Percentiles rank a stretch among this genome's conserved stretches.
phyloP scores from a whole-genome alignment of 805 yeast genomes.

The Saccharomycopsis sp. region DNA sequence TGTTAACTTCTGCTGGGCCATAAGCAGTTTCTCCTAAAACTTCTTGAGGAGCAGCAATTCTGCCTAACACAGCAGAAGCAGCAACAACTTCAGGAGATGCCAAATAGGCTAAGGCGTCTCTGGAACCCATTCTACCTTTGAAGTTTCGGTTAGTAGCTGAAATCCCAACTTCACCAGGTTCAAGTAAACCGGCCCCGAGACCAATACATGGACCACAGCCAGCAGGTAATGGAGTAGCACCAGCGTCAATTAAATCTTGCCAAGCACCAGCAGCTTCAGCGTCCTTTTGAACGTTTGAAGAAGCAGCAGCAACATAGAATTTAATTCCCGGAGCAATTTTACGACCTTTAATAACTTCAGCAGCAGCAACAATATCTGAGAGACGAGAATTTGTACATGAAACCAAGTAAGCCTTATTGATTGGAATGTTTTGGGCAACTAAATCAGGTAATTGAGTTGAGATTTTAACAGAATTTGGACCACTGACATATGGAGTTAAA shows the following conservation, averaged over 20 bases:
- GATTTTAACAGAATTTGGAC: conserved; percentile 95
- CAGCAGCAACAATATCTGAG: conserved; percentile 91
- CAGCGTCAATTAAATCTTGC: conserved; percentile 83
- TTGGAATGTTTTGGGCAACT: conserved; percentile 62
- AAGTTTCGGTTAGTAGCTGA: conserved; percentile 98
- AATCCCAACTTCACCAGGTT: conserved; percentile 96
- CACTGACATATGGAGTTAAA: conserved; percentile 83
- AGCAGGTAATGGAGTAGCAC: conserved; percentile 91
- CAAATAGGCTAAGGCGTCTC: conserved; percentile 90
- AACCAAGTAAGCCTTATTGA: conserved; percentile 94
- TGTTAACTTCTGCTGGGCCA: conserved; percentile 20
- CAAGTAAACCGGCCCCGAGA: conserved; percentile 84
- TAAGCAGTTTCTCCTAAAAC: conserved; percentile 45
- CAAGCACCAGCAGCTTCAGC: conserved; percentile 92
- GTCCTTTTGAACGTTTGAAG: conserved; percentile 84
- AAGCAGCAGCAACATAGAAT: conserved; percentile 96
- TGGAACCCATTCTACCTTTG: conserved; percentile 98
- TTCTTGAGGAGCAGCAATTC: conserved; percentile 89
- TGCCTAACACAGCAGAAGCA: conserved; percentile 94
- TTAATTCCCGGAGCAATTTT: conserved; percentile 87
- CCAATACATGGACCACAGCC: conserved; percentile 99
- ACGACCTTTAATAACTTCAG: conserved; percentile 72
- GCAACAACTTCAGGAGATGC: conserved; percentile 99
- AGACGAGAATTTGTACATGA: conserved; percentile 95
- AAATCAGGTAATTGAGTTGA: conserved; percentile 73